phyloP scores from a whole-genome alignment of 305 asterid species.

The Solanum hybrid region DNA sequence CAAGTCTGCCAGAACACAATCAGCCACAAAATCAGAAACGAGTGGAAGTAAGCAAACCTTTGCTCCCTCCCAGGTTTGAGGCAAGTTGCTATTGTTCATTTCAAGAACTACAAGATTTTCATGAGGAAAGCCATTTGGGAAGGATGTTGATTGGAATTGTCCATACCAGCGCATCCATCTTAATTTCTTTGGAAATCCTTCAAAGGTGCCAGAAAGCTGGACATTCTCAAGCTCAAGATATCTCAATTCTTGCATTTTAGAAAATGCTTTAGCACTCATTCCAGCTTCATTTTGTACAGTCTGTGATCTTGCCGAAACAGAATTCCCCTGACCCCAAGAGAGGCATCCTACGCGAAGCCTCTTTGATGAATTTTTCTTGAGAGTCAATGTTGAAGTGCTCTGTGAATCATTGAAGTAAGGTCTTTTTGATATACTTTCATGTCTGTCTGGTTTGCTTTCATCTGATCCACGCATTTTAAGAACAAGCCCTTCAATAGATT shows the following conservation, averaged over 20 bases:
- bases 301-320: not conserved
- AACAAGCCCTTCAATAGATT: constrained; percentile 5
- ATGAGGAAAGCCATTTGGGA: constrained; percentile 4
- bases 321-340: not conserved
- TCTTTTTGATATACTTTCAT: not conserved
- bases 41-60: constrained; percentile 5
- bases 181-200: constrained; percentile 6
- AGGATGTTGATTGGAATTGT: not conserved
- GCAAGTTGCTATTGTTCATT: constrained; percentile 11
- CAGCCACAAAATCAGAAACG: not conserved
- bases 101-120: constrained; percentile 16
- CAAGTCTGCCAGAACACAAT: not conserved
- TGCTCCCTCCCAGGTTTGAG: constrained; percentile 4
- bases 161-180: constrained; percentile 14
- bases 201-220: constrained; percentile 10
- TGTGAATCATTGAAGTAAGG: not conserved
- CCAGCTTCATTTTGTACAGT: not conserved
- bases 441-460: not conserved
- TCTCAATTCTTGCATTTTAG: constrained; percentile 8
- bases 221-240: constrained; percentile 10
- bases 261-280: constrained; percentile 8
- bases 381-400: not conserved
- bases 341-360: not conserved
- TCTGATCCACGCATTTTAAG: constrained; percentile 1
- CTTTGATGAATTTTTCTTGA: not conserved